Conservation (phyloP, 768 basidiomycete genomes). For the Cytidiella melzeri region DNA sequence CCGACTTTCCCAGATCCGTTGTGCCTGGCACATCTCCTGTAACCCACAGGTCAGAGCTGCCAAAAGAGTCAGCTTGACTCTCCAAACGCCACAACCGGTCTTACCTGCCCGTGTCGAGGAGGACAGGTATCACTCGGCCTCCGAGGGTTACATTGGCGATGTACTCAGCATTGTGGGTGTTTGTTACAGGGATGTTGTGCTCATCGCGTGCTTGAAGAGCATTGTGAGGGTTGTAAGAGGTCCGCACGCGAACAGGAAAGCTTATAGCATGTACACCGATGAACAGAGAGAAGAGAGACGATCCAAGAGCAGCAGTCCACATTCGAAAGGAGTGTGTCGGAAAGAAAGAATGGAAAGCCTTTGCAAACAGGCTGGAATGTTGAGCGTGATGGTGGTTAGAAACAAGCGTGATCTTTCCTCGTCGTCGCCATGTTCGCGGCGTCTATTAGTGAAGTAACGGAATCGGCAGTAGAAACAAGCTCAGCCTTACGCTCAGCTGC, state of each 20-base stretch:
- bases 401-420: no score
- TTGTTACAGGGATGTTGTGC: constrained; percentile 39
- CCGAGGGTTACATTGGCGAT: constrained; percentile 66
- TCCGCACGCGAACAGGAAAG: constrained; percentile 27
- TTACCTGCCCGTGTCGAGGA: constrained; percentile 77
- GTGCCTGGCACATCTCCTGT: constrained; percentile 41
- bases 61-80: background rate
- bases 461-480: no score
- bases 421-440: no score
- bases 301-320: constrained; percentile 18
- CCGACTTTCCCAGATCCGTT: constrained; percentile 48
- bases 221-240: constrained; percentile 9
- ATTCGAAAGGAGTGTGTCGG: constrained; percentile 10
- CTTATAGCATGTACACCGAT: constrained; percentile 25
- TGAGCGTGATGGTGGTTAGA: no score
- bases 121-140: constrained; percentile 48
- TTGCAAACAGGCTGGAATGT: no score
- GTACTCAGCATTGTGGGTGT: constrained; percentile 71
- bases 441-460: no score
- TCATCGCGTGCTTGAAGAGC: constrained; percentile 12
- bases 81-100: constrained; percentile 4
- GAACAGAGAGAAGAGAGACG: constrained; percentile 14
- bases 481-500: no score
- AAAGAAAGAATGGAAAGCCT: constrained; percentile 17
- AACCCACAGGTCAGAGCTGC: constrained; percentile 76